These are phyloP conservation scores for Skeletonema marinoi DNA, from an alignment of 108 stramenopile species.

Conservation along the genomic window DNA sequence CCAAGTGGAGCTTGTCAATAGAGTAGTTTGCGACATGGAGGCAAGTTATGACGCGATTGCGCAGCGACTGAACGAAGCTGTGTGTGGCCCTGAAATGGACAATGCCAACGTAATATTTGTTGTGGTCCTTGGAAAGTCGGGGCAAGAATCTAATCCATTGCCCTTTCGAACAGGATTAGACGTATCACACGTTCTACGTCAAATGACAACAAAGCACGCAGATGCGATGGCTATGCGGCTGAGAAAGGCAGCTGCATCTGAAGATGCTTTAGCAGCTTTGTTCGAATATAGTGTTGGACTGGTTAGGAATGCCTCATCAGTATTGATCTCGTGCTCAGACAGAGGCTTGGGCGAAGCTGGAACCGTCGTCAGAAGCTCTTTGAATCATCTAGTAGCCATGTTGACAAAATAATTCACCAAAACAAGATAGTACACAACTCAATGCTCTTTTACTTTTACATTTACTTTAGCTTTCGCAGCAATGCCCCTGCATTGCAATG, in stretches of 20 bases:
- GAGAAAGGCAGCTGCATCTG: slow-evolving; percentile 57
- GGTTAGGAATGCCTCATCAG: slow-evolving; percentile 44
- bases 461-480: background rate
- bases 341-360: slow-evolving; percentile 62
- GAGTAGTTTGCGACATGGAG: background rate
- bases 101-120: slow-evolving; percentile 45
- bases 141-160: background rate
- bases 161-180: slow-evolving; percentile 54
- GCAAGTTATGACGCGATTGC: slow-evolving; percentile 5
- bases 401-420: background rate
- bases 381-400: slow-evolving; percentile 45
- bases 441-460: slow-evolving; percentile 4
- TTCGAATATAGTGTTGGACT: slow-evolving; percentile 75
- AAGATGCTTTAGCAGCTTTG: slow-evolving; percentile 56
- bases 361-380: slow-evolving; percentile 45
- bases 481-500: background rate
- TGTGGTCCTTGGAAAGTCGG: slow-evolving; percentile 25
- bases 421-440: background rate
- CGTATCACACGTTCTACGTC: slow-evolving; percentile 31
- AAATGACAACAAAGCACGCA: slow-evolving; percentile 51
- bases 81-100: slow-evolving; percentile 30
- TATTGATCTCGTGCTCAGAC: slow-evolving; percentile 59
- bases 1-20: slow-evolving; percentile 5
- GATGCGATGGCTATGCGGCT: slow-evolving; percentile 63
- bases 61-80: slow-evolving; percentile 18